Evolutionary conservation across 2,329 filamentous ascomycete genomes (phyloP), one percentile per base, ranked within the genome.

Genomic region (Aspergillus texensis): DNA sequence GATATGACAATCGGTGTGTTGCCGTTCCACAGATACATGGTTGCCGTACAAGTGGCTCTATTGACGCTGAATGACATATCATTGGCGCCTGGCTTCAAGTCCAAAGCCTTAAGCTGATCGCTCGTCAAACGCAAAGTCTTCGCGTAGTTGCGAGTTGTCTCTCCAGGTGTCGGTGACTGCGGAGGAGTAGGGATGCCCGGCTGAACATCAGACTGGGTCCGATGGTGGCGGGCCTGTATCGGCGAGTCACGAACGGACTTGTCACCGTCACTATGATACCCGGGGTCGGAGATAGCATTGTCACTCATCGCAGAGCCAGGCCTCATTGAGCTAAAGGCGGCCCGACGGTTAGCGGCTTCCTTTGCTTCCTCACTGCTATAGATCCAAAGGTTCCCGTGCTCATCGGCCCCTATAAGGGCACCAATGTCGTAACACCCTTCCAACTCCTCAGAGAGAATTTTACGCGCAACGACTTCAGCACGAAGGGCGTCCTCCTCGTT

Each of bases 361-460:
- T 97, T 98, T 28, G 95, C 93, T 74, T 97, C 94, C 77, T 98
- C 94, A 71, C 94, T 98, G 79, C 93, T 95, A 81, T 99, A 99
- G 69, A 99, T 98, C 94, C 95, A 98, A n/a, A 99, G 84, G 72
- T 99, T 99, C 8, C 95, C 95, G 64, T 95, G 89, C 73, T 96
- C 93, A 74, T 99, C 95, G 52, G 95, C 94, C 14, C 94, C 95
- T 71, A 99, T 97, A 34, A 99, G 84, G 2, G 94, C 91, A 6
- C 95, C 95, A 71, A 99, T 96, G 75, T 99, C 95, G 77, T 97
- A 97, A 74, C 94, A 93, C 26, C 94, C 95, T 72, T 97, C 92
- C 16, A 98, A 81, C 78, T 98, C 94, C 74, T 99, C 93, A 0
- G 93, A 90, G 14, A 99, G 85, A 57, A 99, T 93, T 76, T 94